Evolutionary conservation across 257 asterid genomes (phyloP).

Genomic region (Scutellaria minor): DNA sequence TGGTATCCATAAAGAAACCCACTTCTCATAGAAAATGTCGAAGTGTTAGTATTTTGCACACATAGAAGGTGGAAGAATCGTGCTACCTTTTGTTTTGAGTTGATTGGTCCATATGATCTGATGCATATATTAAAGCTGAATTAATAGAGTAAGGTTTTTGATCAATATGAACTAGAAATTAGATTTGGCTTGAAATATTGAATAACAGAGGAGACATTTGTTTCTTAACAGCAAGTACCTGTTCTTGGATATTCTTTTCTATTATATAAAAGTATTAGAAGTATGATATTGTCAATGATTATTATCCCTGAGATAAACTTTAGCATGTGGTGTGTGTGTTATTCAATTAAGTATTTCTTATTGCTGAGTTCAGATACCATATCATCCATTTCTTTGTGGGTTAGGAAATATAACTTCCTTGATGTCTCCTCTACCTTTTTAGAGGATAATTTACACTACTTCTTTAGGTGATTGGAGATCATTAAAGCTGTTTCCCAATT

Average conservation of each 20-base stretch:
- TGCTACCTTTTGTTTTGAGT: too few relatives aligned
- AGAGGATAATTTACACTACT: neutral
- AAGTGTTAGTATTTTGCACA: too few relatives aligned
- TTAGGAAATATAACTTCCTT: constrained; percentile 23
- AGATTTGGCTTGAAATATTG: constrained; percentile 1
- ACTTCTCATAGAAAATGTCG: too few relatives aligned
- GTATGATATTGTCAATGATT: constrained; percentile 1
- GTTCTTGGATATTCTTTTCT: neutral
- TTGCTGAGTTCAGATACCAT: constrained; percentile 12
- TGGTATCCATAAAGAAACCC: too few relatives aligned
- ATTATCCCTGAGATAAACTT: constrained; percentile 10
- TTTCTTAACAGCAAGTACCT: neutral
- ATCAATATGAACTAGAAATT: neutral
- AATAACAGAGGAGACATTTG: neutral
- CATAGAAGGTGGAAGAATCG: too few relatives aligned
- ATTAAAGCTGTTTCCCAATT: constrained; percentile 2
- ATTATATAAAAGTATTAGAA: constrained; percentile 7
- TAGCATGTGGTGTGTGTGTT: neutral
- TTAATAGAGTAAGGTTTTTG: too few relatives aligned
- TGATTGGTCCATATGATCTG: too few relatives aligned
- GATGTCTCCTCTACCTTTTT: neutral
- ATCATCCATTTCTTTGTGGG: constrained; percentile 17
- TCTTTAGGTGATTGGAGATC: constrained; percentile 17
- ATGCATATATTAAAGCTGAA: too few relatives aligned
- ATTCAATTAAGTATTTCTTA: neutral